A percentile compares a stretch with the other conserved stretches of the same genome.
These are phyloP conservation scores for Colletotrichum sp. DNA, from an alignment of 2,329 filamentous ascomycete species.

Conservation along the genomic window DNA sequence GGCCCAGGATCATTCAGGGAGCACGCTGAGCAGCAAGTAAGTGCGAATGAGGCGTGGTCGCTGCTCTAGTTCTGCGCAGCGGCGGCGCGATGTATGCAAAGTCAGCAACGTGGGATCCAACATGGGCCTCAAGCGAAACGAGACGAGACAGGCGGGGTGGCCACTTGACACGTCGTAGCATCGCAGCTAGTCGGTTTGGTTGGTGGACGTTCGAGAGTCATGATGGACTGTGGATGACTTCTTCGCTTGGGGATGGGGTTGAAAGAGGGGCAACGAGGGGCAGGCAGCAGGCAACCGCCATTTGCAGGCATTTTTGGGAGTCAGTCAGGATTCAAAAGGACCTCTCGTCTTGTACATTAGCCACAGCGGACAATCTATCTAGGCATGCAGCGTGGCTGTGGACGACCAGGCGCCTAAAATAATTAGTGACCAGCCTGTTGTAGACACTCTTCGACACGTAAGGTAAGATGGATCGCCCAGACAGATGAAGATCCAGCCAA, in stretches of 20 bases:
- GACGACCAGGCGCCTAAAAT: background rate
- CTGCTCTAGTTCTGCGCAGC: background rate
- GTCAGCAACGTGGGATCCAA: slow-evolving; percentile 1
- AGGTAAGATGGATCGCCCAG: background rate
- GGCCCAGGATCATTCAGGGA: background rate
- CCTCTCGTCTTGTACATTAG: background rate
- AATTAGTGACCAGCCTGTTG: background rate
- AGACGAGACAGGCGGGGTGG: background rate
- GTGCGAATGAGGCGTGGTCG: background rate
- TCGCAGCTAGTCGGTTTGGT: background rate
- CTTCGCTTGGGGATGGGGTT: background rate
- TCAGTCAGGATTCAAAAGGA: background rate
- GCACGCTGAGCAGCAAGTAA: background rate
- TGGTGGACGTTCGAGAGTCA: background rate
- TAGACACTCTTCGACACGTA: background rate
- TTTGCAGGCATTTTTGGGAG: background rate
- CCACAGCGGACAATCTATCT: background rate
- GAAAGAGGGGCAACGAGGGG: background rate
- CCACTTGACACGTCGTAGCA: background rate
- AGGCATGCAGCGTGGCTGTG: background rate
- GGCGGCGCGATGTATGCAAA: background rate
- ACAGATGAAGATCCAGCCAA: background rate
- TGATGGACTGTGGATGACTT: background rate
- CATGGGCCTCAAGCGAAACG: background rate
- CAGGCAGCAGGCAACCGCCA: background rate